phyloP scores from a whole-genome alignment of 495 filamentous ascomycete species.

The Parachaetomium inaequale region DNA sequence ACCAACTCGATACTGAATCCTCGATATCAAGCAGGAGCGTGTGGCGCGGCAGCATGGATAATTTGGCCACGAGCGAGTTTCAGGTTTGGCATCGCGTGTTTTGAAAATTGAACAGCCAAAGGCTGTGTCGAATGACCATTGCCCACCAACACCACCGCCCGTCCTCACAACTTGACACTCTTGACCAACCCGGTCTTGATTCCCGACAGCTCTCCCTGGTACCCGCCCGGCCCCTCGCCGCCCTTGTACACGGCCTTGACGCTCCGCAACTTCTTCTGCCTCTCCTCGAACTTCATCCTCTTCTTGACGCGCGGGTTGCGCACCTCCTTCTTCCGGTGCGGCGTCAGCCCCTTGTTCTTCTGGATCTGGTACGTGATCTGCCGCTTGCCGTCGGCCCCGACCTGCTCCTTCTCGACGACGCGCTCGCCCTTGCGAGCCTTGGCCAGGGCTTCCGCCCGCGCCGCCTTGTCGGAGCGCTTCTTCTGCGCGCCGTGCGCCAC shows the following conservation, averaged over 20 bases:
- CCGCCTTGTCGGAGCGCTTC: conserved; percentile 71
- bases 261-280: conserved; percentile 89
- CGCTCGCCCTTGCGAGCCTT: conserved; percentile 46
- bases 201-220: conserved; percentile 89
- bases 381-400: conserved; percentile 75
- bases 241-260: conserved; percentile 81
- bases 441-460: conserved; percentile 43
- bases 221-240: conserved; percentile 81
- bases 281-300: conserved; percentile 85
- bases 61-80: neutral
- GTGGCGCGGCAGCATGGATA: too few species aligned
- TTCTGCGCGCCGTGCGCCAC: conserved; percentile 63
- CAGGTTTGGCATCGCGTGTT: neutral
- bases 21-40: too few species aligned
- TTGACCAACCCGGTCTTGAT: conserved; percentile 92
- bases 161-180: conserved; percentile 73
- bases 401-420: conserved; percentile 57
- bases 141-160: neutral
- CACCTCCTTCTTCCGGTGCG: conserved; percentile 84
- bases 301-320: conserved; percentile 97
- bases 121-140: neutral
- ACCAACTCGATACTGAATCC: too few species aligned
- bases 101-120: neutral
- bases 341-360: conserved; percentile 94
- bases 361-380: conserved; percentile 86